These are phyloP conservation scores for Spergularia bocconei DNA, from an alignment of 148 eudicot genomes.

Conservation along the genomic window DNA sequence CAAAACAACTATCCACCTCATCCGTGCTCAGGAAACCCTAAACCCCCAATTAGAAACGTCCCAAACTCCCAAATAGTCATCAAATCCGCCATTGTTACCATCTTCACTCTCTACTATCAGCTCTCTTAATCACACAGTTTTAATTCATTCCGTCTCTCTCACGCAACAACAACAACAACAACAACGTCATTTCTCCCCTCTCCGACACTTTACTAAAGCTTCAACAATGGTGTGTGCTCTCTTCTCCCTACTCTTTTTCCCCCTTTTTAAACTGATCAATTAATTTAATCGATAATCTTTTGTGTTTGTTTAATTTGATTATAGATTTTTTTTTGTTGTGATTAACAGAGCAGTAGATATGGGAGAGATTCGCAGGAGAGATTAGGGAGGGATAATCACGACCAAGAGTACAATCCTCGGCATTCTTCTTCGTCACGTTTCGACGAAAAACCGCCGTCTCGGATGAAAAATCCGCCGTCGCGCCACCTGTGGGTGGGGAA, in stretches of 20 bases:
- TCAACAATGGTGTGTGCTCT: not conserved
- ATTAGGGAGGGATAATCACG: slow-evolving; percentile 15
- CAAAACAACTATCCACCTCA: too few species aligned
- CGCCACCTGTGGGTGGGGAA: slow-evolving; percentile 87
- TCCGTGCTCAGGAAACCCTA: too few species aligned
- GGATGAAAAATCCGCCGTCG: slow-evolving; percentile 59
- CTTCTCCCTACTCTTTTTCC: not conserved
- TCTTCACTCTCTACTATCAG: not conserved
- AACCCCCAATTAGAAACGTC: too few species aligned
- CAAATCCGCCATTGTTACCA: too few species aligned
- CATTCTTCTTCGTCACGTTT: not conserved
- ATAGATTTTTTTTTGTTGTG: not conserved
- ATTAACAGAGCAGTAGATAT: not conserved
- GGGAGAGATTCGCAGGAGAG: slow-evolving; percentile 25
- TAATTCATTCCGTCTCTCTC: not conserved
- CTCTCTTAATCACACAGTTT: not conserved
- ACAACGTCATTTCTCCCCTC: not conserved
- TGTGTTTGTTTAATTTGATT: not conserved
- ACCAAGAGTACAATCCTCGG: not conserved
- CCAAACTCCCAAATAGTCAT: too few species aligned
- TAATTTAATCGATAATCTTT: too few species aligned
- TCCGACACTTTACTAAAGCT: not conserved
- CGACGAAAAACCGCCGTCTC: slow-evolving; percentile 21
- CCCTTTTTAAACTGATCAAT: too few species aligned
- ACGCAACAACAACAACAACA: too few species aligned